Base-by-base conservation (phyloP, 345 rosid species). In the Raphanus raphanistrum region DNA sequence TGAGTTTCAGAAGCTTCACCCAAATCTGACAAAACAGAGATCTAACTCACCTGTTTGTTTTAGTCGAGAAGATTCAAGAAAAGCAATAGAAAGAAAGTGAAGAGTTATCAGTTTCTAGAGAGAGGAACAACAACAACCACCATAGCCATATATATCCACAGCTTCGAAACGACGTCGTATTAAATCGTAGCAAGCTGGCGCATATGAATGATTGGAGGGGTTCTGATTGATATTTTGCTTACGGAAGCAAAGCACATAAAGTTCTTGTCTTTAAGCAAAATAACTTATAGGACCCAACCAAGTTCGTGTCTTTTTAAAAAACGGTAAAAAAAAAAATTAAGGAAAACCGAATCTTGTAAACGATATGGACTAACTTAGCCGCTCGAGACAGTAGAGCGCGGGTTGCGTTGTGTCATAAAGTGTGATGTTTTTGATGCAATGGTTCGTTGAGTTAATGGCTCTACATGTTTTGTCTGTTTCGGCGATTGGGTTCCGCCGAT, bases 401-500 rank as follows among this genome's bases (percentile, higher is more conserved):
- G 1, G 60, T 17, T 68, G 78, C 17, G 69, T 60, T 31, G 45
- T 16, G 66, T 62, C 32, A 50, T 63, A 52, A 16, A 52, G 76
- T 71, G 71, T 63, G 71, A 57, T 70, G 68, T 45, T 50, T 65
- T 52, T 69, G 63, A 32, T 71, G 65, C 33, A 35, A 57, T 13
- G 76, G 73, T 66, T 66, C 77, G 67, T 73, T 66, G 74, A 67
- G 73, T 79, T 33, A 48, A 79, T 79, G 78, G 82, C 82, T 62
- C 82, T 62, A 74, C 79, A 69, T 68, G 75, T 69, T 64, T 74
- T 79, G 82, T 79, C 82, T 74, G 76, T 74, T 79, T 74, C 63
- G 50, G 5, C 73, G 38, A 33, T 62, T 68, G 68, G 74, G 63
- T 71, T 74, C 74, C 60, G 60, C 73, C 63, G 16, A 66, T 54